phyloP scores from a whole-genome alignment of 2,329 filamentous ascomycete genomes.

The Colletotrichum incanum region DNA sequence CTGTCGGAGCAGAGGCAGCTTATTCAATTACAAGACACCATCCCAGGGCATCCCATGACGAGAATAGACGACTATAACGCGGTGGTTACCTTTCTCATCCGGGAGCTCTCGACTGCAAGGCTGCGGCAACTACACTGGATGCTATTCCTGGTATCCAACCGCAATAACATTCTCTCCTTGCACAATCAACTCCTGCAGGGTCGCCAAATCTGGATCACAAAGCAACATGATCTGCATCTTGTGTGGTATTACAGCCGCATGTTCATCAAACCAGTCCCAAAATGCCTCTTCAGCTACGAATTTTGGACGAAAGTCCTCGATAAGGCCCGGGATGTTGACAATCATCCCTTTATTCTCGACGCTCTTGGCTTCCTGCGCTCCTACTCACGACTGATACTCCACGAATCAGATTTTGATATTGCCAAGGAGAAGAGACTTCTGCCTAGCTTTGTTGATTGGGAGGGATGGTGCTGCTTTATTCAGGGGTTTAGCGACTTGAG shows the following conservation, averaged over 20 bases:
- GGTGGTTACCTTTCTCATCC: background rate
- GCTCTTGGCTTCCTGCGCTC: slow-evolving; percentile 55
- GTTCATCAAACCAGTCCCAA: slow-evolving; percentile 60
- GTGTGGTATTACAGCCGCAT: slow-evolving; percentile 58
- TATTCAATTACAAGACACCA: background rate
- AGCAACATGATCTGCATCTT: slow-evolving; percentile 59
- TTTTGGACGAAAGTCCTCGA: slow-evolving; percentile 53
- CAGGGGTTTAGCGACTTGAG: slow-evolving; percentile 46
- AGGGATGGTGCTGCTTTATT: slow-evolving; percentile 51
- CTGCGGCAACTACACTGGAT: background rate
- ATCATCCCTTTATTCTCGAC: slow-evolving; percentile 44
- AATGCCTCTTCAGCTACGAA: slow-evolving; percentile 52
- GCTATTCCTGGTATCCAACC: slow-evolving; percentile 1
- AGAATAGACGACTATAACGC: background rate
- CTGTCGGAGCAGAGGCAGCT: background rate
- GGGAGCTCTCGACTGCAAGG: background rate
- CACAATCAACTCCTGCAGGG: slow-evolving; percentile 57
- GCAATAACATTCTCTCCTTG: slow-evolving; percentile 51
- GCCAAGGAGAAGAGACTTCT: slow-evolving; percentile 50
- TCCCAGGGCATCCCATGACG: background rate
- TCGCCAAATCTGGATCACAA: slow-evolving; percentile 57
- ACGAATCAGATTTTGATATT: slow-evolving; percentile 53
- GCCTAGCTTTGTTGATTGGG: slow-evolving; percentile 49
- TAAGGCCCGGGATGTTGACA: slow-evolving; percentile 35
- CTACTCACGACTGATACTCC: slow-evolving; percentile 53